Evolutionary conservation across 2,329 filamentous ascomycete genomes (phyloP), one percentile per base, ranked within the genome.

Genomic region (Trichophyton mentagrophytes): DNA sequence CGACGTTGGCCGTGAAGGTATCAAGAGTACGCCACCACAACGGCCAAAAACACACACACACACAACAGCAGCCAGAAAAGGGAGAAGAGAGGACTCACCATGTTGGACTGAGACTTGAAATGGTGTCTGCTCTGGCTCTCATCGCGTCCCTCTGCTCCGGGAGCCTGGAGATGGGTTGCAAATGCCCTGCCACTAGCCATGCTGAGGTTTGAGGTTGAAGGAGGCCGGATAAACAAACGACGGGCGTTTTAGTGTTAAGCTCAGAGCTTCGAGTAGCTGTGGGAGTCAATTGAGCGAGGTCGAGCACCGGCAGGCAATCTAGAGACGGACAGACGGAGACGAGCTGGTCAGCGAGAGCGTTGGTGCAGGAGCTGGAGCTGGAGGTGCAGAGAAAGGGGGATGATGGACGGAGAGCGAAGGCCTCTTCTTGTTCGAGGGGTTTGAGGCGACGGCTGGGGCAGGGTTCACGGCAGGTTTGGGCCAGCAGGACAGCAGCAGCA

Each of bases 131-230:
- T 71, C 62, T 74, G 71, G 57, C 69, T 68, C 60, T 69, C 66
- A 61, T 71, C 62, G 62, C 69, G 70, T 57, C 69, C 66, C 62
- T 68, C 67, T 42, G 69, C 69, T 62, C 77, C 76, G 64, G 85
- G 81, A 56, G 74, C 72, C 61, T 72, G 92, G 70, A 96, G 82
- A 80, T 95, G 92, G 49, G 88, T 81, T 66, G 91, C 90, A 69
- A 96, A 79, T 65, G 89, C 88, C 77, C 83, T 90, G 70, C 83
- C 27, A 20, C 49, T 80, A 66, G 88, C 85, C 87, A 92, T 92
- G n/a, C n/a, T n/a, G n/a, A n/a, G n/a, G n/a, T n/a, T n/a, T n/a
- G n/a, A n/a, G n/a, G 69, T 68, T 78, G 67, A 59, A 8, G 15
- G 13, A 27, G 15, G 5, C 11, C 11, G 13, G 49, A n/a, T 42